phyloP scores from a whole-genome alignment of 2,329 filamentous ascomycete genomes.

The Aspergillus sp. region DNA sequence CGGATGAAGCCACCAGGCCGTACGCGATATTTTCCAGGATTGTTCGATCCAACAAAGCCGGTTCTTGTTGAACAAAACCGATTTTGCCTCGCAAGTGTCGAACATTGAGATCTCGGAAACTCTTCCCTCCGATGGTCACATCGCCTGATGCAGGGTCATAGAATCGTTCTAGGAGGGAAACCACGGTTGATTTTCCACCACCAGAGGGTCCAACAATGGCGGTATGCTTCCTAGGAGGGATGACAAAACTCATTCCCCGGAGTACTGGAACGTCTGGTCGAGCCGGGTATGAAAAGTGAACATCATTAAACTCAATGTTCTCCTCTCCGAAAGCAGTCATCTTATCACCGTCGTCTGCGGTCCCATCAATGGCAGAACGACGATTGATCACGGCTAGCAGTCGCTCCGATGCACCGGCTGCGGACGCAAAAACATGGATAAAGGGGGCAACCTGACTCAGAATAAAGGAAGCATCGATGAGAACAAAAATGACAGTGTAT shows the following conservation, averaged over 20 bases:
- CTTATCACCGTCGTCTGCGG: conserved; percentile 26
- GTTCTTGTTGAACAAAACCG: conserved; percentile 54
- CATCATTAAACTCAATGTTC: conserved; percentile 34
- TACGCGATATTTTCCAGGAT: conserved; percentile 58
- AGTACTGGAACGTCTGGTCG: conserved; percentile 40
- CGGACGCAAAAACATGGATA: conserved; percentile 51
- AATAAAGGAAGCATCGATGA: conserved; percentile 42
- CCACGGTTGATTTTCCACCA: conserved; percentile 55
- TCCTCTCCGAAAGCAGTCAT: conserved; percentile 21
- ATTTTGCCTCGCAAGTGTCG: conserved; percentile 38
- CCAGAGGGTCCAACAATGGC: conserved; percentile 54
- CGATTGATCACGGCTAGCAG: conserved; percentile 61
- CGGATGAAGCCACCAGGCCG: conserved; percentile 46
- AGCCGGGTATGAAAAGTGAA: conserved; percentile 41
- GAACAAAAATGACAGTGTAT: conserved; percentile 42
- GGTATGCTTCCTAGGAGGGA: conserved; percentile 41
- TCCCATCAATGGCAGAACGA: conserved; percentile 49
- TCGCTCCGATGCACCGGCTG: conserved; percentile 57
- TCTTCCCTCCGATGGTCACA: conserved; percentile 32
- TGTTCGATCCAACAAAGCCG: conserved; percentile 53
- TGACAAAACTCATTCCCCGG: conserved; percentile 32
- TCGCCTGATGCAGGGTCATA: conserved; percentile 39
- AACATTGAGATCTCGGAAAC: conserved; percentile 37
- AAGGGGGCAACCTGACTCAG: conserved; percentile 42
- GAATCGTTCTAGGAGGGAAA: conserved; percentile 39